Evolutionary conservation across 192 early-diverging fungal species (phyloP).

Genomic region (Mycoemilia scoparia): DNA sequence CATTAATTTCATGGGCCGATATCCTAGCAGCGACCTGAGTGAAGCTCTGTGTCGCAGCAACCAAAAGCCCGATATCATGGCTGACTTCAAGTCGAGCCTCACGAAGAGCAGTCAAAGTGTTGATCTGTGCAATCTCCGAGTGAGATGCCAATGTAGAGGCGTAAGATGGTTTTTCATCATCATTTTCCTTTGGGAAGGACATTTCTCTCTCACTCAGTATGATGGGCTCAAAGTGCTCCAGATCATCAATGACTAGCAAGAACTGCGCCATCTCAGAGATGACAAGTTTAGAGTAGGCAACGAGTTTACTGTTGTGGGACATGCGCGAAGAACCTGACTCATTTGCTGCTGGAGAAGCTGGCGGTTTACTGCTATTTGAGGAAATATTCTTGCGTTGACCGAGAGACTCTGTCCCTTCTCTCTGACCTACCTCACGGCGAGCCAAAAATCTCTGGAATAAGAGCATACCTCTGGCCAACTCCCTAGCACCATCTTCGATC

Average conservation of each 20-base stretch:
- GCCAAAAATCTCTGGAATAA: slow-evolving; percentile 25
- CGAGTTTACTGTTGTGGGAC: slow-evolving; percentile 17
- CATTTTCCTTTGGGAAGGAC: no score
- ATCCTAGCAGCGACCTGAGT: slow-evolving; percentile 9
- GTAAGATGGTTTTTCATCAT: no score
- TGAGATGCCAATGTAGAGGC: slow-evolving; percentile 15
- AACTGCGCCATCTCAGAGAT: slow-evolving; percentile 23
- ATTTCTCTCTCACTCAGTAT: no score
- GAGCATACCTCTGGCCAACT: slow-evolving; percentile 27
- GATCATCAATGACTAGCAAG: slow-evolving; percentile 27
- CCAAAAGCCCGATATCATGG: slow-evolving; percentile 21
- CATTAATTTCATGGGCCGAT: no score
- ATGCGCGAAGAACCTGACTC: slow-evolving; percentile 14
- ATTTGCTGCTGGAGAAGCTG: no score
- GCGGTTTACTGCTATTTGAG: slow-evolving; percentile 2
- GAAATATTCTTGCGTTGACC: slow-evolving; percentile 19
- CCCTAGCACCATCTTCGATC: slow-evolving; percentile 27
- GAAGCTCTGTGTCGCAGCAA: slow-evolving; percentile 26
- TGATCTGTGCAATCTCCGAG: slow-evolving; percentile 7
- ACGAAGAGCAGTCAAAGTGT: slow-evolving; percentile 13
- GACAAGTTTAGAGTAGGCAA: slow-evolving; percentile 25
- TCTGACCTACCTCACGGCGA: slow-evolving; percentile 26
- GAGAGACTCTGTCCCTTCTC: no score
- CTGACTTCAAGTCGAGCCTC: slow-evolving; percentile 12
- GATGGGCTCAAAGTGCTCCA: no score